Conservation (phyloP, 2,329 filamentous ascomycete species). For the Clathrospora elynae region DNA sequence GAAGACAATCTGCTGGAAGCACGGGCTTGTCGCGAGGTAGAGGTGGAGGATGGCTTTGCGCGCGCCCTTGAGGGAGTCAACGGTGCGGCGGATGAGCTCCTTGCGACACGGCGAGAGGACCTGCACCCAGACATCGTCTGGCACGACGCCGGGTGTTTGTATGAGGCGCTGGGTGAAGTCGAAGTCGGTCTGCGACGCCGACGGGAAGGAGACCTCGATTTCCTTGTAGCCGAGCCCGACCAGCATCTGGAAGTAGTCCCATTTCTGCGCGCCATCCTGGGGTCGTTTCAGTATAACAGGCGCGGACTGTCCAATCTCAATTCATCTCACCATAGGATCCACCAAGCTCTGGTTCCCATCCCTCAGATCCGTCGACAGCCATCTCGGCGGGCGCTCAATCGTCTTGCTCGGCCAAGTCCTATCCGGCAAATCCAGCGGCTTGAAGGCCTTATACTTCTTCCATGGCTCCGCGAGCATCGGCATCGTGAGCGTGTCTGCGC, state of each 20-base stretch:
- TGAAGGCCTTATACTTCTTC: slow-evolving; percentile 75
- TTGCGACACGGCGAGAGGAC: slow-evolving; percentile 90
- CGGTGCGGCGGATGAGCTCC: slow-evolving; percentile 86
- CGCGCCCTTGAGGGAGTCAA: slow-evolving; percentile 83
- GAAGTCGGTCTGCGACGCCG: slow-evolving; percentile 92
- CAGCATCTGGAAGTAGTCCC: slow-evolving; percentile 93
- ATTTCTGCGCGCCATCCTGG: slow-evolving; percentile 92
- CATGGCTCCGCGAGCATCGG: slow-evolving; percentile 72
- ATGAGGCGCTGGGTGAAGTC: slow-evolving; percentile 89
- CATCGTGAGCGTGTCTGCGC: slow-evolving; percentile 37
- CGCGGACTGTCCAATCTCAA: not conserved
- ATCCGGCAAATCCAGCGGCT: slow-evolving; percentile 68
- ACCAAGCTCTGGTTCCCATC: slow-evolving; percentile 94
- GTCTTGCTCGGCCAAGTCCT: slow-evolving; percentile 84
- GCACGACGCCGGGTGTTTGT: slow-evolving; percentile 79
- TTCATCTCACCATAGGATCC: slow-evolving; percentile 90
- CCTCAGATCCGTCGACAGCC: slow-evolving; percentile 85
- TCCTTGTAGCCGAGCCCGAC: slow-evolving; percentile 93
- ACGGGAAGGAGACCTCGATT: slow-evolving; percentile 95
- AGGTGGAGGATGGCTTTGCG: slow-evolving; percentile 96
- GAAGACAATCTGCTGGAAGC: slow-evolving; percentile 92
- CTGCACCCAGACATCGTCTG: slow-evolving; percentile 89
- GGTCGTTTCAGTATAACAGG: not conserved
- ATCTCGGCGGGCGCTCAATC: slow-evolving; percentile 83
- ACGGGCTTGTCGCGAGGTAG: slow-evolving; percentile 94